Base-by-base conservation (phyloP, 2,329 filamentous ascomycete genomes). In the Truncatella angustata region DNA sequence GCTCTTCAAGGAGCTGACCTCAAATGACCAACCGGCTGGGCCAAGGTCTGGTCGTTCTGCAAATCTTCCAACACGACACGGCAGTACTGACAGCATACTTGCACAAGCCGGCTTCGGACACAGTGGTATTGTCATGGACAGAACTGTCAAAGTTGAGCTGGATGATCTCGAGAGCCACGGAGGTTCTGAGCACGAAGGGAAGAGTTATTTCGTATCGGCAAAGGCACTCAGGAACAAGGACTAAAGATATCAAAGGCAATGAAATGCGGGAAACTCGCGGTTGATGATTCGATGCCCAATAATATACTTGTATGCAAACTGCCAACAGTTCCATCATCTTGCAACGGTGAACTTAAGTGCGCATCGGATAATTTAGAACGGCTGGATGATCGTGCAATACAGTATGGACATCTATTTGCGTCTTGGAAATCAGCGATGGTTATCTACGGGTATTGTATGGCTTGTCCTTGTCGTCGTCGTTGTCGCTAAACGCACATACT, bases 141-240 rank as follows among this genome's bases (percentile, higher is more conserved):
- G 51, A n/a, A 61, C 58, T 2, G 58, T 63, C 2, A 63, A 60
- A 47, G 54, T 63, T 35, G 60, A 61, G 44, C 21, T 61, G n/a
- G 57, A 56, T 23, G 61, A 63, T 28, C 12, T 63, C 6, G 61
- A 60, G 7, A 59, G 7, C 16, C 18, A 26, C n/a, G 36, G 24
- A n/a, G 28, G 26, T 18, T 14, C 9, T 14, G 45, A 18, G 35
- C 23, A 24, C 10, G 36, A 42, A 16, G 20, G 16, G 23, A 40
- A 40, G 34, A 34, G 47, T 2, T 40, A 40, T 23, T 50, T 26
- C 36, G 36, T 42, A 11, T 50, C 47, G 21, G 47, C 47, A 35
- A 40, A 40, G 36, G 47, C 47, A 6, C 2, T 32, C 6, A 6
- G 36, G 18, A 42, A 39, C 30, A 28, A 23, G 20, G 24, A 30